Evolutionary conservation across 192 early-diverging fungal species (phyloP), one percentile per base, ranked within the genome.

Genomic region (Umbelopsis isabellina): DNA sequence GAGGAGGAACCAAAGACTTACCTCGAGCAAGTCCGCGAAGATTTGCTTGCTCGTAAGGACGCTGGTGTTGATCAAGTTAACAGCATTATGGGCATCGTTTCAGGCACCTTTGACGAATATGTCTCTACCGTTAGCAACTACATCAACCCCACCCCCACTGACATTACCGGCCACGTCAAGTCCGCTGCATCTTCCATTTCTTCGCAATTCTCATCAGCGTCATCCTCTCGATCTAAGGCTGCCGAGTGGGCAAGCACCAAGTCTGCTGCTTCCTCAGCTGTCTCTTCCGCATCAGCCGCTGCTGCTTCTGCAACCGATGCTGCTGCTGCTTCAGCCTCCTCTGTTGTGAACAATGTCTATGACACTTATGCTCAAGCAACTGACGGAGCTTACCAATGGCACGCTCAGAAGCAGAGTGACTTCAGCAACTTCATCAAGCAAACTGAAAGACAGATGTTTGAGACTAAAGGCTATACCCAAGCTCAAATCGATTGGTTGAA

Each of bases 401-500:
- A 50, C 0, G 12, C 55, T 61, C 55, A 61, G 55, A 30, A 16
- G 4, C 21, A 22, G 12, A 25, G n/a, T 35, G 30, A 61, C 18
- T 13, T 61, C 27, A 61, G 25, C 55, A 61, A 30, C 30, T 61
- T 61, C 25, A 25, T 61, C 55, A 61, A 61, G 15, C 25, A 61
- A 16, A 61, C 55, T 4, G 55, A 61, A 18, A 25, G 27, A 61
- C 55, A 61, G 11, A 61, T 61, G 55, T 35, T 35, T 15, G 27
- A 33, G 10, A n/a, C 55, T 2, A 61, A 61, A 15, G 72, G 66
- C 1, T 74, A 74, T 25, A 69, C 72, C 15, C 67, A 74, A 49
- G 46, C 67, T 11, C 72, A 74, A 1, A 47, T 74, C 37, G 53
- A 74, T 21, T 74, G 72, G 72, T 47, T 74, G 20, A 53, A 74